Conservation (phyloP, 2,329 filamentous ascomycete genomes). For the Cytospora schulzeri region DNA sequence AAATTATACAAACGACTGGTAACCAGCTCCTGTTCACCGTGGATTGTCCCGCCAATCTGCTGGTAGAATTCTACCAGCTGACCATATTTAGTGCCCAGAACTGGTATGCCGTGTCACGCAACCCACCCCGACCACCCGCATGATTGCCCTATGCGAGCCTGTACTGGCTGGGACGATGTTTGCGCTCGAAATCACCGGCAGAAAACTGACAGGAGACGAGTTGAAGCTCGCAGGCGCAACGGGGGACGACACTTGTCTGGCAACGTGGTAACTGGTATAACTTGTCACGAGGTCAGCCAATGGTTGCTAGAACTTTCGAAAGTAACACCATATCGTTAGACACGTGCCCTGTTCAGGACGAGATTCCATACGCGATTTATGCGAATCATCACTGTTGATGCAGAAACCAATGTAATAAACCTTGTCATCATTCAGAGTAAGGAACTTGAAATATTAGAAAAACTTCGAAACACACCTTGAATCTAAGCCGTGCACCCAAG, state of each 20-base stretch:
- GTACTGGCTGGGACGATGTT: neutral
- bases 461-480: neutral
- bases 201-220: neutral
- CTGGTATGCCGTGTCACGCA: neutral
- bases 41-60: neutral
- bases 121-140: neutral
- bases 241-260: neutral
- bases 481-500: neutral
- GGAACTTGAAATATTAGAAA: neutral
- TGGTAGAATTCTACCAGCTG: neutral
- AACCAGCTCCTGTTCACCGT: neutral
- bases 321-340: neutral
- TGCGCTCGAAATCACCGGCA: neutral
- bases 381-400: conserved; percentile 20
- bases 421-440: neutral
- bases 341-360: conserved; percentile 13
- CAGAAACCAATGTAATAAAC: conserved; percentile 17
- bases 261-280: neutral
- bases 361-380: conserved; percentile 19
- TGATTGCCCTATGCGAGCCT: neutral
- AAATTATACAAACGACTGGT: neutral
- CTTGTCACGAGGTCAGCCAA: neutral
- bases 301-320: neutral
- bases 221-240: neutral
- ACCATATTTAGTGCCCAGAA: neutral